Base-by-base conservation (phyloP, 73 alveolate species). In the Stentor roeselii region DNA sequence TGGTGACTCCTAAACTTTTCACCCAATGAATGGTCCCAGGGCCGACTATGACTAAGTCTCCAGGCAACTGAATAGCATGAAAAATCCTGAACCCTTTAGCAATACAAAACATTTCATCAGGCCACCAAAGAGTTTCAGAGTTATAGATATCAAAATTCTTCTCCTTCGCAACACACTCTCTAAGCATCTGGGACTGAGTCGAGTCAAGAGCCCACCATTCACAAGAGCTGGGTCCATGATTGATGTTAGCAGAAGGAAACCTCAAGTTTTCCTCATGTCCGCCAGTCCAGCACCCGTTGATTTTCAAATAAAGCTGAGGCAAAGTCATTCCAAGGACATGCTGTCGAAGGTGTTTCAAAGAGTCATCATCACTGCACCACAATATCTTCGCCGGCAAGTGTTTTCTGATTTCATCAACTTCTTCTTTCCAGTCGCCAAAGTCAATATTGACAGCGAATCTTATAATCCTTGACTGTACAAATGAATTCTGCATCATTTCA, bases 11-110 rank as follows among this genome's bases (percentile, higher is more conserved):
- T 32, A 58, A 78, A 2, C 90, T 77, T 50, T 84, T 60, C 32
- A 92, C 97, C 95, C 97, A 92, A 90, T 92, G 97, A 6, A 84
- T 85, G 36, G 91, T 76, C 21, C 97, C 95, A 0, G 91, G 86
- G 31, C 92, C 97, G 36, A 92, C 91, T 0, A 86, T 42, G 21
- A 90, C 94, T 3, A 90, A 36, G 75, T 90, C 96, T 3, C 93
- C 96, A 76, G 84, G 82, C 39, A 59, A 78, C 74, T 90, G 86
- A 30, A 88, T 59, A 0, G 83, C 86, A 21, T 85, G 61, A 36
- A 58, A 35, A n/a, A 90, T 78, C n/a, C 92, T 92, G 36, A 90
- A 87, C 42, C 78, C 76, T 60, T 90, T 78, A 3, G 77, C 82
- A 1, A 88, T 60, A 60, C 91, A 92, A 75, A 42, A 90, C 42